Evolutionary conservation across 1,284 basidiomycete species (phyloP), one percentile per base, ranked within the genome.

Genomic region (Papiliotrema flavescens): DNA sequence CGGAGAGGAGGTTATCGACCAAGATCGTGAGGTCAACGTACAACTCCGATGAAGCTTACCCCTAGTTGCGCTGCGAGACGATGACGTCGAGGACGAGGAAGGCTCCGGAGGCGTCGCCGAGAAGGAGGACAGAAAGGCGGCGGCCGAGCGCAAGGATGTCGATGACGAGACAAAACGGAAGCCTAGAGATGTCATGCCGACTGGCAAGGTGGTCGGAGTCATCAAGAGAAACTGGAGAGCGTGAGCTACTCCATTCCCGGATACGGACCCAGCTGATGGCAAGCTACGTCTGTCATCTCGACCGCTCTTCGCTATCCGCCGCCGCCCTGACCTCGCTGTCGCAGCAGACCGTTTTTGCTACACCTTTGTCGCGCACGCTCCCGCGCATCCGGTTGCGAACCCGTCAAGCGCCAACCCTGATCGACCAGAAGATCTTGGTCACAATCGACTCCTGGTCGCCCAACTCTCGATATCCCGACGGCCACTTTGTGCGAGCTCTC

Each of bases 141-240:
- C 65, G 49, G 62, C 64, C 34, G 64, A 71, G 50, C 56, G 60
- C 51, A 65, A 67, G 60, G 73, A 75, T 34, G 70, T 70, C 3
- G 71, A 66, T n/a, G 69, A 70, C 20, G 69, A 71, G 35, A 63
- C 70, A 1, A 69, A 67, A 59, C 63, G 64, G 77, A 65, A 80
- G 70, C 66, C 77, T 60, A 73, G 69, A 49, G 78, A 75, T 60
- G 73, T 71, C 39, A 75, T 93, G 66, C 95, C 95, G 0, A 98
- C 95, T 0, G 95, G 95, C 9, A 84, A 85, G 15, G 83, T 98
- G 2, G 89, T 98, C 14, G 95, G 95, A 15, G 80, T 98, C 53
- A 84, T 94, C 62, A 95, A 95, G 75, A 84, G 96, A 19, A 96
- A 96, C 69, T 98, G 95, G 95, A 80, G 94, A 71, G 85, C 91